These are phyloP conservation scores for Citrus sp. DNA, from an alignment of 345 rosid species.

Conservation along the genomic window DNA sequence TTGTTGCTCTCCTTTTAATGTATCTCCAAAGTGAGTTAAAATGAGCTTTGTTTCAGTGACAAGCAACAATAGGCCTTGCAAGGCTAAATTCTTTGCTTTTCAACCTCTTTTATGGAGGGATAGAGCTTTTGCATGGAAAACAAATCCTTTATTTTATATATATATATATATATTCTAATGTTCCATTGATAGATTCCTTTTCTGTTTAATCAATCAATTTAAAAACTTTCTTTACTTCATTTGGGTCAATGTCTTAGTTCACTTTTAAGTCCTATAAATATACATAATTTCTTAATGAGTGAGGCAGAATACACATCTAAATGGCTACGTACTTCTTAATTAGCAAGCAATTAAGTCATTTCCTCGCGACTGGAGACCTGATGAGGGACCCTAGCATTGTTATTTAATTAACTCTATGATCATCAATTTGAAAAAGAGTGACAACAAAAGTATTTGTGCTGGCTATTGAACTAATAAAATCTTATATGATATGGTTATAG, in stretches of 20 bases:
- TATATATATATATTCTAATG: conserved; percentile 4
- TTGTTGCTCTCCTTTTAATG: conserved; percentile 58
- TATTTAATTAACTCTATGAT: neutral
- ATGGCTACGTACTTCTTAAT: neutral
- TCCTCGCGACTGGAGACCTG: neutral
- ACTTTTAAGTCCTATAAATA: conserved; percentile 9
- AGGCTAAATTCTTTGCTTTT: conserved; percentile 31
- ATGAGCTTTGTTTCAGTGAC: conserved; percentile 35
- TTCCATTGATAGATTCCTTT: conserved; percentile 20
- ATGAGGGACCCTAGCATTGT: neutral
- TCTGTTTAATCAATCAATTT: conserved; percentile 18
- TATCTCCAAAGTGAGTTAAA: conserved; percentile 43
- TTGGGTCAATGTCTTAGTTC: conserved; percentile 25
- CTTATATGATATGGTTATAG: too few species aligned
- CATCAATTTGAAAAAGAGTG: neutral
- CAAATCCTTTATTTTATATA: conserved; percentile 14
- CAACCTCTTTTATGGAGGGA: conserved; percentile 23
- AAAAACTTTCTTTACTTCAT: conserved; percentile 15
- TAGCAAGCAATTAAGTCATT: neutral
- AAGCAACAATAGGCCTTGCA: conserved; percentile 30
- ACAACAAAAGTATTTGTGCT: too few species aligned
- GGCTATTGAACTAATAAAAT: too few species aligned
- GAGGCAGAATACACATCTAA: neutral
- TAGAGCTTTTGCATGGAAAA: conserved; percentile 49
- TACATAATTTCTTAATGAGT: neutral